Evolutionary conservation across 257 asterid genomes (phyloP), one percentile per base, ranked within the genome.

Genomic region (Lycium barbarum): DNA sequence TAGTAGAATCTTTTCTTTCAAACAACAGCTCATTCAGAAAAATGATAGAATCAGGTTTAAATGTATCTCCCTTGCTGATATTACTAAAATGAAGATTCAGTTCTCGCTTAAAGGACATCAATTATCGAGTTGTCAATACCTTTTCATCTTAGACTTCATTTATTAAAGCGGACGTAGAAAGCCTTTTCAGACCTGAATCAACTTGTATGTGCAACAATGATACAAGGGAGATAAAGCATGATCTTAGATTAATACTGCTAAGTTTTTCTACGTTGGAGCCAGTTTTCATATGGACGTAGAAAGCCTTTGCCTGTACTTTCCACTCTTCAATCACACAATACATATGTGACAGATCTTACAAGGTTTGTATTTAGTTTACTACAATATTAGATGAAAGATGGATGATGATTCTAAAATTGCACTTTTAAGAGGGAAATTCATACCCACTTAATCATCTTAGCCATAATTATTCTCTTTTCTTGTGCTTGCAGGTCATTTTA

Each of bases 401-500:
- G 3, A 3, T 4, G 4, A 49, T 51, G 26, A 49, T 76, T 76
- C 81, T 13, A 7, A 51, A 22, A 51, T 26, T 71, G 55, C 80
- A 72, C 18, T 72, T 72, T 40, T 6, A n/a, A 43, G 10, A 43
- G 58, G 80, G 80, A 9, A 40, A 72, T n/a, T 33, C 80, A 4
- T 17, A 70, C 33, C 78, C 33, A 38, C 33, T 8, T 9, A 70
- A 38, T 17, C 53, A 70, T 70, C 54, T 38, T 51, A 13, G 20
- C 63, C 63, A 45, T 72, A 51, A 51, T 76, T 62, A 43, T 20
- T n/a, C 20, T 12, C 62, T 59, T 66, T 55, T 63, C 83, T 71
- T 33, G 85, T 83, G 43, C 84, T 84, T 92, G 87, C 94, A 96
- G 99, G 99, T 76, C 99, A 96, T 87, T 96, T 96, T 86, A 97